Evolutionary conservation across 192 early-diverging fungal species (phyloP).

Genomic region (Backusella westeae): DNA sequence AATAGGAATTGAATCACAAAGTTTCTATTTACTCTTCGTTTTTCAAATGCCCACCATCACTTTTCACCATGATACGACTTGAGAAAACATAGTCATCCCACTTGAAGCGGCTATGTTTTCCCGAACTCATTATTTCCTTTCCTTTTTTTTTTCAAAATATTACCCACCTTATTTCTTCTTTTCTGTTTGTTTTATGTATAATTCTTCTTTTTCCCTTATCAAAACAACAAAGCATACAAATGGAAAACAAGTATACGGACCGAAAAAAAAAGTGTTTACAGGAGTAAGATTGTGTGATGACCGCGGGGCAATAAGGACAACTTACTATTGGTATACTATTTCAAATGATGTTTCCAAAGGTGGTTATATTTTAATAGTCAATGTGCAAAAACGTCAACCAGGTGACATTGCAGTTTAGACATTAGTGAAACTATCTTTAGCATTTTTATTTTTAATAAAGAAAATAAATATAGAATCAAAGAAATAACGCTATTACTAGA

Average conservation of each 20-base stretch:
- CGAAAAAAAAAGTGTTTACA: background rate
- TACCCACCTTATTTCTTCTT: background rate
- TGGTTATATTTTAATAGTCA: background rate
- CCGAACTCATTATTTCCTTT: background rate
- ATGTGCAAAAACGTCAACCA: background rate
- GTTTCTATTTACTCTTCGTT: background rate
- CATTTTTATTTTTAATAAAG: background rate
- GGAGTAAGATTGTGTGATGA: background rate
- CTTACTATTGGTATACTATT: background rate
- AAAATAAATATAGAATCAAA: background rate
- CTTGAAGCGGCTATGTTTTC: background rate
- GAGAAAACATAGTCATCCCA: conserved; percentile 1
- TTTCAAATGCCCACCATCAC: background rate
- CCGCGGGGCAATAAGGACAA: background rate
- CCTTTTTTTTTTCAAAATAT: background rate
- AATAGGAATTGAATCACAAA: background rate
- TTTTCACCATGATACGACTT: background rate
- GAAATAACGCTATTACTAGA: background rate
- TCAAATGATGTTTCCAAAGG: conserved; percentile 5
- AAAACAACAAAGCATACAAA: background rate
- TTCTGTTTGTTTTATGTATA: background rate
- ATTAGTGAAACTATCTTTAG: background rate
- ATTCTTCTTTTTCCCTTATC: background rate
- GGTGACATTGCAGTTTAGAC: background rate
- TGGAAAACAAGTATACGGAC: background rate